Evolutionary conservation across 352 stramenopile genomes (phyloP), one percentile per base, ranked within the genome.

Genomic region (Globisporangium perplexum): DNA sequence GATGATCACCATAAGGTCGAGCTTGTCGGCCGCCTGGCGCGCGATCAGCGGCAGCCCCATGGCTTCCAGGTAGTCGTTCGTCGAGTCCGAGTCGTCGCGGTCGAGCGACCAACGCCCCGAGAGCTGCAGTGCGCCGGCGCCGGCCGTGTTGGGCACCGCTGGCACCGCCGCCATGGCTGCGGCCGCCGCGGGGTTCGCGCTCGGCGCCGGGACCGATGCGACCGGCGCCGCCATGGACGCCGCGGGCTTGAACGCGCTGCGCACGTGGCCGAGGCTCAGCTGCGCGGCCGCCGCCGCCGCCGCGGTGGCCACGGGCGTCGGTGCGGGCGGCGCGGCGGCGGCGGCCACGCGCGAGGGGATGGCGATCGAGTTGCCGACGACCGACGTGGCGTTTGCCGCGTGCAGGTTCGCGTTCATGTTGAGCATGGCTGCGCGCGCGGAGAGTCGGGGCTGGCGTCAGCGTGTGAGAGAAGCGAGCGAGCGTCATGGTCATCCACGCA

Each of bases 1-100:
- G 61, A 95, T 93, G 61, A 95, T 89, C 38, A 95, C 85, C 73
- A 92, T 95, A 26, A 95, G 74, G 55, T 93, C 83, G 23, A 95
- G 67, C 61, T 95, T 95, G 64, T 95, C 85, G 15, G 83, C 85
- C 2, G 85, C 85, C 56, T 95, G 85, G 14, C 85, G 85, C 15
- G 85, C 85, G 54, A 95, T 95, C 17, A 95, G 65, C 35, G 85
- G 85, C 39, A 95, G 67, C 2, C 55, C 55, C 55, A 95, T 95
- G 53, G 85, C 85, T 60, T 95, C 85, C 45, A 95, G 62, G 59
- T 95, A 95, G 63, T 91, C 81, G 65, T 95, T 93, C 39, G 85
- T 95, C 68, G 85, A 95, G 68, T 95, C 85, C 56, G 85, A 95
- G 69, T 89, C 83, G 18, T 93, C 81, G 30, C 83, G 78, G 60